Evolutionary conservation across 805 yeast species (phyloP), one percentile per base, ranked within the genome.

Genomic region (Kodamaea jinghongensis): DNA sequence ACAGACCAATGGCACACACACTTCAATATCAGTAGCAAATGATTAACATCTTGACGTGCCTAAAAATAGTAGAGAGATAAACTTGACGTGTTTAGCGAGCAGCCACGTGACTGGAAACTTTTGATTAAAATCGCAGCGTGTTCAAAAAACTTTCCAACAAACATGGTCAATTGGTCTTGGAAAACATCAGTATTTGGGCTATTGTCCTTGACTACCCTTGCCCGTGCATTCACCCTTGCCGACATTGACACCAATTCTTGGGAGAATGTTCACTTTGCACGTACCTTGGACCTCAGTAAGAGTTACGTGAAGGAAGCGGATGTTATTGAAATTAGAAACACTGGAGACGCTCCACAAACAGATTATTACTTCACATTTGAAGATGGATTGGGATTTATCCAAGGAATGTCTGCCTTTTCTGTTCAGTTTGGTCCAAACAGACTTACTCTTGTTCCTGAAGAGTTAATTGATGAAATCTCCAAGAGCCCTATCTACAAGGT

Each of bases 301-400:
- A 65, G 89, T 2, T 89, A 83, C 57, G 73, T 79, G 30, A 78
- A 76, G 48, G 95, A 84, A 55, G 67, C 74, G 17, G 63, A 71
- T 43, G 60, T 73, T n/a, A 54, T 88, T 30, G 73, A 67, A 35
- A 70, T 79, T 29, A 74, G 62, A 50, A 91, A 90, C 65, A 61
- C 73, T 27, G 88, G 71, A 16, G 41, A 61, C 3, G 62, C 61
- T 28, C 84, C 93, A 6, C 69, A 67, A 41, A 54, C 58, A 30
- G 74, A 65, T 39, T 90, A 88, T 62, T 73, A 60, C 42, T 69
- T 81, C 45, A 75, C 84, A 2, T 43, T 85, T 31, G 64, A 65
- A 39, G 72, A 67, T 36, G 86, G 89, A 4, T 61, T 63, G 39
- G 72, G 64, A 12, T 50, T 71, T 9, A 58, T 61, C 31, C 62